phyloP scores from a whole-genome alignment of 106 monocot species.

The Acorus calamus region DNA sequence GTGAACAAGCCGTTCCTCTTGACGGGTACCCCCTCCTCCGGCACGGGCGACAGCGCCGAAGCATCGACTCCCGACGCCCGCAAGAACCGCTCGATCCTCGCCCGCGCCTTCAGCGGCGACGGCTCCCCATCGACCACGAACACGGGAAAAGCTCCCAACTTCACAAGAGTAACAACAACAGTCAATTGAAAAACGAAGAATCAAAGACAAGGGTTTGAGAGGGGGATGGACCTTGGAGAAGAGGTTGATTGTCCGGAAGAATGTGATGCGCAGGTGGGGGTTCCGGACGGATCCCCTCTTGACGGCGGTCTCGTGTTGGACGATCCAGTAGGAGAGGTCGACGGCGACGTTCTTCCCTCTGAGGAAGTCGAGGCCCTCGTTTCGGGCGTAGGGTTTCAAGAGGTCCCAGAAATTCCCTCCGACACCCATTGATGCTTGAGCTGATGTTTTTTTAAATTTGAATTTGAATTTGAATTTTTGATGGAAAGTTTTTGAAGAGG shows the following conservation, averaged over 20 bases:
- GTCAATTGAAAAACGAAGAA: background rate
- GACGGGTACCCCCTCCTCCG: conserved; percentile 11
- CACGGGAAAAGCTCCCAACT: conserved; percentile 95
- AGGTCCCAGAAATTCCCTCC: conserved; percentile 91
- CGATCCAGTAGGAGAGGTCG: conserved; percentile 97
- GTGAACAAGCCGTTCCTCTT: conserved; percentile 54
- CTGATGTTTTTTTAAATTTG: no score
- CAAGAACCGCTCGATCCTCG: conserved; percentile 80
- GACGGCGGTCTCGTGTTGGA: conserved; percentile 56
- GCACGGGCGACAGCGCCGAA: conserved; percentile 9
- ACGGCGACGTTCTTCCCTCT: conserved; percentile 86
- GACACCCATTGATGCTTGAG: conserved; percentile 47
- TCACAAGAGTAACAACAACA: background rate
- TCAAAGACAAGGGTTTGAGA: background rate
- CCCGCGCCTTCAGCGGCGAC: conserved; percentile 59
- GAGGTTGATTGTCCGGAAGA: conserved; percentile 89
- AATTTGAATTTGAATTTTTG: no score
- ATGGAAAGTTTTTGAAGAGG: no score
- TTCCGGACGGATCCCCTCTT: conserved; percentile 29
- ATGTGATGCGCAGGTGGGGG: conserved; percentile 75
- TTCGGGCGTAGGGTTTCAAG: conserved; percentile 71
- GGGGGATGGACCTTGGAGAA: conserved; percentile 57
- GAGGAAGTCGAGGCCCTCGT: conserved; percentile 73
- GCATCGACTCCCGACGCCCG: conserved; percentile 51
- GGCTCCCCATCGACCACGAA: conserved; percentile 90